A percentile compares a stretch with the other conserved stretches of the same genome.
Conservation (phyloP, 768 basidiomycete genomes). For the Lactifluus subvellereus region DNA sequence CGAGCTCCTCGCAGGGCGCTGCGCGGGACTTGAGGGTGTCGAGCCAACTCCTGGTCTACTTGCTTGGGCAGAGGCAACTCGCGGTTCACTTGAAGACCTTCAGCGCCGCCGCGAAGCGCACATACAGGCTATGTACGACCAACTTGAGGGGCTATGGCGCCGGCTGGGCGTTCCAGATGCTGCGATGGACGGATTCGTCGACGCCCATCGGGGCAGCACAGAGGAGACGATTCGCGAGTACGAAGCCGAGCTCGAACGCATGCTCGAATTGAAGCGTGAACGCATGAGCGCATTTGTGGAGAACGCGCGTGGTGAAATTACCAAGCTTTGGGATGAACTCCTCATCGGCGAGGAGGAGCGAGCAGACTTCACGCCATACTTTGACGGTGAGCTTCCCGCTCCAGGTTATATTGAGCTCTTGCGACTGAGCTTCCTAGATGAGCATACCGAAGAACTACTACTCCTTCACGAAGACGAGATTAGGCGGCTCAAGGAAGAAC, state of each 20-base stretch:
- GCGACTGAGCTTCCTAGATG: slow-evolving; percentile 44
- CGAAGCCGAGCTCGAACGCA: slow-evolving; percentile 83
- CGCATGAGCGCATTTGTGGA: slow-evolving; percentile 80
- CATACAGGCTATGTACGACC: slow-evolving; percentile 93
- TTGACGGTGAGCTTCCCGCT: slow-evolving; percentile 55
- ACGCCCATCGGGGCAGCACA: slow-evolving; percentile 76
- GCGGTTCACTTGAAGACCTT: slow-evolving; percentile 57
- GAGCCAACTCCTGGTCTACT: slow-evolving; percentile 75
- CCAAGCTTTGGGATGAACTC: slow-evolving; percentile 75
- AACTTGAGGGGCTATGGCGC: slow-evolving; percentile 86
- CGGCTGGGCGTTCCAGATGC: slow-evolving; percentile 73
- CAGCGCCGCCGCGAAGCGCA: slow-evolving; percentile 71
- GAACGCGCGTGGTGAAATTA: slow-evolving; percentile 78
- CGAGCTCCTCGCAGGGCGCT: slow-evolving; percentile 29
- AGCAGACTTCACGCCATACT: slow-evolving; percentile 73
- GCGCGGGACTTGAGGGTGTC: slow-evolving; percentile 61
- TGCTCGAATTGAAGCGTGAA: slow-evolving; percentile 83
- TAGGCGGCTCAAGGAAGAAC: slow-evolving; percentile 72
- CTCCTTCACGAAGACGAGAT: slow-evolving; percentile 84
- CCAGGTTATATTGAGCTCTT: neutral
- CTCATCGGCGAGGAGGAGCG: slow-evolving; percentile 82
- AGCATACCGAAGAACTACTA: slow-evolving; percentile 84
- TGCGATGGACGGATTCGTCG: slow-evolving; percentile 91
- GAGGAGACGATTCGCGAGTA: slow-evolving; percentile 75
- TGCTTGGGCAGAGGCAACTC: slow-evolving; percentile 57